Base-by-base conservation (phyloP, 371 early-diverging fungal species). In the Funneliformis caledonium region DNA sequence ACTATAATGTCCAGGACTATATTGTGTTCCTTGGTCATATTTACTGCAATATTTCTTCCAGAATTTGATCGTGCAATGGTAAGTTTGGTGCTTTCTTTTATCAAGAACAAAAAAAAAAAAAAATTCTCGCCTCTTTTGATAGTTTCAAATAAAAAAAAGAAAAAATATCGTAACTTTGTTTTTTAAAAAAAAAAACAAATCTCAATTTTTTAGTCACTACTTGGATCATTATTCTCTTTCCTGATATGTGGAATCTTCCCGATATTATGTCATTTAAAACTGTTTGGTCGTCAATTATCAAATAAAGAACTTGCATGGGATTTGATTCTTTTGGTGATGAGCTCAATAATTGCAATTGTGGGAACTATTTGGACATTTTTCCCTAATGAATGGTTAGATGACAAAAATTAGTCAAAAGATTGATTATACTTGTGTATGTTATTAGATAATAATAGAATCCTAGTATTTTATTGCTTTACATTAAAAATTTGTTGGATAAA, bases 61-160 rank as follows among this genome's bases (percentile, higher is more conserved):
- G 85, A 84, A 10, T 94, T 94, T 84, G 89, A 93, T 69, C 83
- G 86, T 56, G 84, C 93, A 33, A 91, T 94, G 89, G 90, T 90
- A 4, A 76, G 93, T 10, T 93, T 33, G 93, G 94, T 14, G 85
- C 88, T 11, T 85, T 91, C 48, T 93, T 91, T 76, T 86, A 88
- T 68, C 6, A 19, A 68, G 16, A 68, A 37, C 1, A 37, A 37
- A 37, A 56, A 56, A 56, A 1, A 14, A 56, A 4, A 56, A 56
- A 56, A 56, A 2, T 56, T 37, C 26, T 26, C 26, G 0, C 26
- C 26, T 7, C 16, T n/a, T 72, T 1, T 43, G 19, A 12, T 10
- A 50, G 14, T 22, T 10, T 50, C 7, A 48, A 72, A n/a, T 7
- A 45, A 42, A 42, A 19, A n/a, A 16, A 37, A 12, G 43, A 11